These are phyloP conservation scores for Colletotrichum scovillei DNA, from an alignment of 2,329 filamentous ascomycete genomes.

Conservation along the genomic window DNA sequence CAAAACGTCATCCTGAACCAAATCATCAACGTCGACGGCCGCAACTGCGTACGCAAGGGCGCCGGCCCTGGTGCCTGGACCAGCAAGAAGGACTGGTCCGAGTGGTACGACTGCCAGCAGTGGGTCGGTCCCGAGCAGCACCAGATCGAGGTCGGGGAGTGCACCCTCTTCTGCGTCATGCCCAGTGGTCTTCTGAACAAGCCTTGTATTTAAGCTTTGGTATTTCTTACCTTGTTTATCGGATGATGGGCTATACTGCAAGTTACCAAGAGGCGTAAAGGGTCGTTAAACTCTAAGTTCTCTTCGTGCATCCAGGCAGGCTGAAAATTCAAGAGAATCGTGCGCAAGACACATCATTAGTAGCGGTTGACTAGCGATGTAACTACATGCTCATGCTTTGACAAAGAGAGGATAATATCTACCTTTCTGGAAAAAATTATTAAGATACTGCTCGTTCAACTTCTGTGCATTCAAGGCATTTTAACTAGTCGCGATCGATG, in stretches of 20 bases:
- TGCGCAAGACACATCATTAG: too few relatives aligned
- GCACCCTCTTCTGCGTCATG: neutral
- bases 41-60: neutral
- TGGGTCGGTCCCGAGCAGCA: neutral
- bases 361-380: too few relatives aligned
- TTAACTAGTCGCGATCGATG: too few relatives aligned
- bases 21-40: neutral
- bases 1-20: neutral
- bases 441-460: too few relatives aligned
- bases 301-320: accelerated
- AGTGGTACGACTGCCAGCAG: neutral
- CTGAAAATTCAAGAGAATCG: too few relatives aligned
- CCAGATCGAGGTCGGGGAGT: neutral
- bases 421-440: too few relatives aligned
- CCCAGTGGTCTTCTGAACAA: neutral
- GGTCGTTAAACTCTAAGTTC: too few relatives aligned
- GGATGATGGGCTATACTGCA: too few relatives aligned
- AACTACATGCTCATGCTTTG: too few relatives aligned
- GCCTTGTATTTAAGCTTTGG: neutral
- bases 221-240: neutral
- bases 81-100: neutral
- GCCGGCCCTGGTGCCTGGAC: neutral
- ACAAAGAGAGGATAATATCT: too few relatives aligned
- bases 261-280: too few relatives aligned
- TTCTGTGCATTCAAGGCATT: too few relatives aligned